Percentiles rank a stretch among this genome's conserved stretches.
Evolutionary conservation across 495 filamentous ascomycete species (phyloP).

Genomic region (Platismatia glauca): DNA sequence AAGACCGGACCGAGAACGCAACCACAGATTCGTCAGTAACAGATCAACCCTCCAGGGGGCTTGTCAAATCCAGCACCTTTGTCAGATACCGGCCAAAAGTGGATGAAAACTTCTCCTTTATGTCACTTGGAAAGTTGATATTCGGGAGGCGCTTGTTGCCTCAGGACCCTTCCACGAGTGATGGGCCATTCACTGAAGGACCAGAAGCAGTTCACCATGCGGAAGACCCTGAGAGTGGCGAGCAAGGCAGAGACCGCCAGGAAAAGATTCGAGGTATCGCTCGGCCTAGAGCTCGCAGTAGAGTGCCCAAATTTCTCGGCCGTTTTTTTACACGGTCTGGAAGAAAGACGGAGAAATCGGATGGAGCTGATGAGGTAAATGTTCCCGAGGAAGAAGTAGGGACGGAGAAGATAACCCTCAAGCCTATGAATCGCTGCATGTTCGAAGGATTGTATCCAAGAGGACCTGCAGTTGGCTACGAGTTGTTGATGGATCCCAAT

Average conservation of each 20-base stretch:
- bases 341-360: background rate
- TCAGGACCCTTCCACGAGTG: background rate
- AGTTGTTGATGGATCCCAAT: background rate
- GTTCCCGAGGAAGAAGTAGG: background rate
- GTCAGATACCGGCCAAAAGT: background rate
- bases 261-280: background rate
- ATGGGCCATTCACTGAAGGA: background rate
- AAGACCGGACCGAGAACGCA: background rate
- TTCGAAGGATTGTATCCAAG: conserved; percentile 6
- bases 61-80: background rate
- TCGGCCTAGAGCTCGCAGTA: background rate
- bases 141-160: background rate
- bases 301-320: background rate
- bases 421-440: conserved; percentile 2
- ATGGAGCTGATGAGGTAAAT: background rate
- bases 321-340: background rate
- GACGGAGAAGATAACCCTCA: background rate
- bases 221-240: background rate
- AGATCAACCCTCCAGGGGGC: background rate
- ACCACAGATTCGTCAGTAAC: background rate
- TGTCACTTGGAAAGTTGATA: background rate
- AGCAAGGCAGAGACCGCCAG: background rate
- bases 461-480: conserved; percentile 7
- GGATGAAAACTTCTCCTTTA: background rate
- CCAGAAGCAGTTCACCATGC: background rate